These are phyloP conservation scores for Perkinsela sp. DNA, from an alignment of 208 protist species.

Conservation along the genomic window DNA sequence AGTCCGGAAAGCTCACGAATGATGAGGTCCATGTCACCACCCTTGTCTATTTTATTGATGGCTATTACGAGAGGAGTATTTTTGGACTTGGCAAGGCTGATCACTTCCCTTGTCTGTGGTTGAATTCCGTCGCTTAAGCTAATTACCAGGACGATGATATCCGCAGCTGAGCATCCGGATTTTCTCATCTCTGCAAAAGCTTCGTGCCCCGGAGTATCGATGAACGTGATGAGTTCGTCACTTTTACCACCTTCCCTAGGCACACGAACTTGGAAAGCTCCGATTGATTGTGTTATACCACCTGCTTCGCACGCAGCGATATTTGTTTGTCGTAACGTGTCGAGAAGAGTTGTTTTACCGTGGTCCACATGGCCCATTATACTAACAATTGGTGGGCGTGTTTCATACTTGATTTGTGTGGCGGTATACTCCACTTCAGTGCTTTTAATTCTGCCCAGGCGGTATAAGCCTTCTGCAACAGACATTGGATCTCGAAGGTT, in stretches of 20 bases:
- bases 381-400: constrained; percentile 73
- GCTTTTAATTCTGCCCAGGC: constrained; percentile 30
- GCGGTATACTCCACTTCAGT: constrained; percentile 53
- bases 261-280: constrained; percentile 34
- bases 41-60: constrained; percentile 86
- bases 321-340: constrained; percentile 66
- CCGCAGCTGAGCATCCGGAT: constrained; percentile 70
- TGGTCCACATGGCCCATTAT: constrained; percentile 97
- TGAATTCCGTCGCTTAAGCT: constrained; percentile 79
- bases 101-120: constrained; percentile 70
- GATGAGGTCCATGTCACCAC: constrained; percentile 30
- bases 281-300: constrained; percentile 92
- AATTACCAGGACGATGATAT: constrained; percentile 83
- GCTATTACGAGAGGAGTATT: constrained; percentile 72
- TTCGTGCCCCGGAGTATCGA: constrained; percentile 91
- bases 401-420: constrained; percentile 24
- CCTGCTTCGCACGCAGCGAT: constrained; percentile 75
- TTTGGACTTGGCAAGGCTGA: constrained; percentile 23
- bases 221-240: constrained; percentile 64
- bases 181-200: constrained; percentile 77
- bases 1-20: constrained; percentile 36
- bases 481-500: constrained; percentile 44
- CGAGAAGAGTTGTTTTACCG: constrained; percentile 86
- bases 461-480: constrained; percentile 32
- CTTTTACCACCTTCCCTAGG: constrained; percentile 8